These are phyloP conservation scores for Trametes maxima DNA, from an alignment of 768 basidiomycete species.

Conservation along the genomic window DNA sequence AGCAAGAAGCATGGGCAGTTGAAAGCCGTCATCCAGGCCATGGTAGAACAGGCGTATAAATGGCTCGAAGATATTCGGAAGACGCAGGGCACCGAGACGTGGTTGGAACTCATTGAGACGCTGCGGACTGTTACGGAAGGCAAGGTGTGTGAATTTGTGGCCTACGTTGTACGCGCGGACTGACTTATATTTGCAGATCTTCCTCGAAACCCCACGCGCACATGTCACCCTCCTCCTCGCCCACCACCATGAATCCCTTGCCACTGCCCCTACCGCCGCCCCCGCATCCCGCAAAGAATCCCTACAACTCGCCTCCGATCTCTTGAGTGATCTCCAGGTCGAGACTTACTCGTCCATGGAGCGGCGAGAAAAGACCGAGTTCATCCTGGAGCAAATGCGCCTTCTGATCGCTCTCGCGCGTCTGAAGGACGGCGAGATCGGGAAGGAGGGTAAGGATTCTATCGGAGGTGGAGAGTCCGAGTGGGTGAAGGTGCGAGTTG, in stretches of 20 bases:
- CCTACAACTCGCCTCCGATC: slow-evolving; percentile 84
- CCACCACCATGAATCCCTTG: slow-evolving; percentile 78
- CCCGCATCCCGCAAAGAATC: slow-evolving; percentile 55
- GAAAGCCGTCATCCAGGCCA: slow-evolving; percentile 85
- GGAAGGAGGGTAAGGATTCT: slow-evolving; percentile 56
- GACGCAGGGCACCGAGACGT: slow-evolving; percentile 67
- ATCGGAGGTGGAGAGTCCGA: slow-evolving; percentile 79
- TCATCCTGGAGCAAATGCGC: slow-evolving; percentile 97
- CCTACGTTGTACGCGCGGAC: background rate
- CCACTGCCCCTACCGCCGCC: slow-evolving; percentile 45
- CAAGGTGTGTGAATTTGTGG: slow-evolving; percentile 60
- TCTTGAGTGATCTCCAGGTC: slow-evolving; percentile 93
- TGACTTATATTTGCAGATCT: slow-evolving; percentile 59
- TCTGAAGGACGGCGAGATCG: slow-evolving; percentile 68
- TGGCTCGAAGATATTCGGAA: slow-evolving; percentile 81
- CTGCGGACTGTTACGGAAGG: slow-evolving; percentile 93
- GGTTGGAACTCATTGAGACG: slow-evolving; percentile 89
- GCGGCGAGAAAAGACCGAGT: slow-evolving; percentile 95
- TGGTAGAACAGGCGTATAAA: slow-evolving; percentile 83
- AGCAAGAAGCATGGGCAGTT: slow-evolving; percentile 98
- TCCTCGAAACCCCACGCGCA: slow-evolving; percentile 94
- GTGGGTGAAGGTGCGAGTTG: slow-evolving; percentile 92
- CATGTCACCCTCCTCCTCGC: slow-evolving; percentile 89
- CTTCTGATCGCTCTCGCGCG: slow-evolving; percentile 77
- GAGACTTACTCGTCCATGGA: slow-evolving; percentile 99